Base-by-base conservation (phyloP, 2,329 filamentous ascomycete genomes). In the Hyphodiscus sp. region DNA sequence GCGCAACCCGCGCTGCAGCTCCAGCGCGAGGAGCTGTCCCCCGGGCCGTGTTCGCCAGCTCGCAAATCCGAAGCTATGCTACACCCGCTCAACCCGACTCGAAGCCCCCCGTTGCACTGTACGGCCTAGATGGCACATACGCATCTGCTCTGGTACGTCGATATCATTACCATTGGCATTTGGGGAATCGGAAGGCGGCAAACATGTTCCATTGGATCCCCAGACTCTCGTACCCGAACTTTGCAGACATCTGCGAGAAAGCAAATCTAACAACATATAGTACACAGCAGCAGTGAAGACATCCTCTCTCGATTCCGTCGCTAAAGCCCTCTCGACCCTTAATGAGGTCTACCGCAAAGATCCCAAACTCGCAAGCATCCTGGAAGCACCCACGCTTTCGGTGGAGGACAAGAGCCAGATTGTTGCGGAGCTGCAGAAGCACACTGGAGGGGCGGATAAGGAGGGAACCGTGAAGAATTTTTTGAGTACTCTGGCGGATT, bases 91-190 rank as follows among this genome's bases (percentile, higher is more conserved):
- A 75, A 59, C 77, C 81, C 68, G 83, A 85, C 58, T 75, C 83
- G 73, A 91, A 89, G 80, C 85, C 92, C 67, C 94, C 94, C 65
- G 80, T 96, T 71, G 82, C 91, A 67, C 83, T 99, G 70, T 99
- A 90, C 76, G 94, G 94, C 67, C 78, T 99, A 70, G 94, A 97
- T 76, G 94, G 94, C 75, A 97, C 92, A 72, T 99, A 99, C 78
- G 94, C 94, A 73, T 91, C 87, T 77, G 94, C 94, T 78, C 82
- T 99, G 85, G 94, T 99, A 92, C 73, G 89, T 72, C 55, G 50
- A 49, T 41, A 48, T 23, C 41, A 11, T 51, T 20, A 19, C 47
- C 41, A n/a, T 43, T 45, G 44, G 19, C 30, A 20, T 26, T 20
- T 11, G 6, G 16, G 19, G 18, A 30, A 45, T 16, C 3, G 43